phyloP scores from a whole-genome alignment of 306 rosid genomes.

The Vigna hirtella region DNA sequence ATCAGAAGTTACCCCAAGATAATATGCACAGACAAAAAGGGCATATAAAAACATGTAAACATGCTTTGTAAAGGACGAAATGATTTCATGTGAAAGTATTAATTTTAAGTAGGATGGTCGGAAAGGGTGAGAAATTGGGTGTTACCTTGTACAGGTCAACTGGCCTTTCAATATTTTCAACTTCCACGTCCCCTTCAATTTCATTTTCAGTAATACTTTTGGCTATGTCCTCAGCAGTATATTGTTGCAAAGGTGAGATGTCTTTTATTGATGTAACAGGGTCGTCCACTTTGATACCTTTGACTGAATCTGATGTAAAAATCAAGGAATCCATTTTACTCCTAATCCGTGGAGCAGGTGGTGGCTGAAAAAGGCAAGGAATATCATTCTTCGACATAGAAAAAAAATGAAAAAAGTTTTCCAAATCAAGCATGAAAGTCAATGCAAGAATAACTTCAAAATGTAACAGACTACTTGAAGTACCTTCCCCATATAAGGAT shows the following conservation, averaged over 20 bases:
- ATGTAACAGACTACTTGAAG: constrained; percentile 27
- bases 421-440: constrained; percentile 28
- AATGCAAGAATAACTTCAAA: constrained; percentile 19
- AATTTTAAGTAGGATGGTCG: neutral
- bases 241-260: constrained; percentile 44
- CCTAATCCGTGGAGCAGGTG: constrained; percentile 87
- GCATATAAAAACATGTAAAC: neutral
- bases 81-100: constrained; percentile 26
- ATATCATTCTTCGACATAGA: neutral
- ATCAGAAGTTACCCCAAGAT: constrained; percentile 25
- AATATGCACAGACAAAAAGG: neutral
- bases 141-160: constrained; percentile 96
- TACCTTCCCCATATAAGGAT: constrained; percentile 99
- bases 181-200: constrained; percentile 67
- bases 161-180: constrained; percentile 90
- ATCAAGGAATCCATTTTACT: constrained; percentile 87
- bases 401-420: constrained; percentile 20
- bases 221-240: constrained; percentile 49
- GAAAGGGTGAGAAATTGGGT: neutral
- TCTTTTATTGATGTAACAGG: constrained; percentile 49
- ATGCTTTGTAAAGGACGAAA: constrained; percentile 39
- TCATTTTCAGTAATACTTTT: constrained; percentile 53
- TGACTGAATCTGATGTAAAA: constrained; percentile 82
- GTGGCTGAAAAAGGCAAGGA: constrained; percentile 70
- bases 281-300: constrained; percentile 62